Evolutionary conservation across 257 asterid genomes (phyloP), one percentile per base, ranked within the genome.

Genomic region (Solanum megistacrolobum): DNA sequence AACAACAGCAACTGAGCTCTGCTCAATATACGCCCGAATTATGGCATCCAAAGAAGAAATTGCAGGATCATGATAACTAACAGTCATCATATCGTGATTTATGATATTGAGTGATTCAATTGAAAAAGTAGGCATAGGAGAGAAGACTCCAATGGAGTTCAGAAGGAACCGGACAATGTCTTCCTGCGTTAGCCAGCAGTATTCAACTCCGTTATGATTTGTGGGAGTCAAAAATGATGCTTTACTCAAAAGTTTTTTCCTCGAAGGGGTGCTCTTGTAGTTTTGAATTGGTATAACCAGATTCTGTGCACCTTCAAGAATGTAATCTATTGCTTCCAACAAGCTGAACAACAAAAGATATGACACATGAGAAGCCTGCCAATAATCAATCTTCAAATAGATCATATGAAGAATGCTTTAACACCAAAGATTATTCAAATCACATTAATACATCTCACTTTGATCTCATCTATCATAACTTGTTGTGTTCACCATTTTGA

Each of bases 101-200:
- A 95, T 93, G 86, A 95, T 66, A 34, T 91, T 87, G 84, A 96
- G 96, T 1, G 95, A 93, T 31, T 93, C 92, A 36, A 96, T 88
- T 60, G 92, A 60, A 68, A 39, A 90, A n/a, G 97, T 90, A 6
- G 98, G 93, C 68, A 91, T 84, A 0, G 98, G 98, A 46, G 95
- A 94, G 92, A 96, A 96, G 76, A 93, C 92, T 83, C 95, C 94
- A 10, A 96, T 91, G 69, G 96, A 93, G 87, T 92, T 96, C 90
- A 96, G 97, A 89, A 95, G 91, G 93, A 90, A 96, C 25, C 99
- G 98, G 31, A 92, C 88, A 4, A 96, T 88, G 62, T 96, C 98
- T 87, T 96, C 99, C n/a, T 89, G 96, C 0, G 96, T 93, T 34
- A 96, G 90, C 99, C 98, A 96, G 74, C 99, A 96, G 90, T 92